phyloP scores from a whole-genome alignment of 495 filamentous ascomycete genomes.

The Entonaema liquescens region DNA sequence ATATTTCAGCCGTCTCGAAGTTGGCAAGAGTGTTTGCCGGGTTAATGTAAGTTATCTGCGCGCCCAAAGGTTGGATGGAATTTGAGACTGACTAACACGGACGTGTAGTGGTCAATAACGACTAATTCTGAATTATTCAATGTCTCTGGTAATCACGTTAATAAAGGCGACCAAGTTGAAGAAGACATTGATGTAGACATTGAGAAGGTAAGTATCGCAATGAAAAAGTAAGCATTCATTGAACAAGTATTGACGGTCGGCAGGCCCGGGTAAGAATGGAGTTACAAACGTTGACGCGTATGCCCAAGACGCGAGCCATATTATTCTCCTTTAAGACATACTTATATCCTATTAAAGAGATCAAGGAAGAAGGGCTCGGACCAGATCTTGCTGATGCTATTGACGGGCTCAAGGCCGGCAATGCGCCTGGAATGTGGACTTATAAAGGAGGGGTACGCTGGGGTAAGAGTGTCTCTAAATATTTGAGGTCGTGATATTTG shows the following conservation, averaged over 20 bases:
- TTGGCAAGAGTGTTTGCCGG: constrained; percentile 64
- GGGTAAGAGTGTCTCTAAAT: constrained; percentile 69
- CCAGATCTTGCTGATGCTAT: constrained; percentile 73
- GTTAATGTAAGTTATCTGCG: constrained; percentile 55
- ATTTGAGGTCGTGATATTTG: constrained; percentile 55
- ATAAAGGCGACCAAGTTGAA: constrained; percentile 52
- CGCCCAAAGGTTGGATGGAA: neutral
- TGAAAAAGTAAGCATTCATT: neutral
- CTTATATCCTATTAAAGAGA: constrained; percentile 69
- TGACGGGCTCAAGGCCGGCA: constrained; percentile 75
- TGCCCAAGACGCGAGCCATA: constrained; percentile 70
- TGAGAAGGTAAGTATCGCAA: constrained; percentile 47
- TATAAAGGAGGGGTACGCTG: constrained; percentile 77
- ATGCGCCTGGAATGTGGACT: constrained; percentile 69
- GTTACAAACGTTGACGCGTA: constrained; percentile 77
- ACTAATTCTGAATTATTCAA: constrained; percentile 65
- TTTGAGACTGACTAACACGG: constrained; percentile 4
- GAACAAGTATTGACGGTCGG: neutral
- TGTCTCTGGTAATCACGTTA: constrained; percentile 60
- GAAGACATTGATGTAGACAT: constrained; percentile 61
- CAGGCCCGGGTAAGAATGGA: constrained; percentile 73
- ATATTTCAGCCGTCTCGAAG: constrained; percentile 69
- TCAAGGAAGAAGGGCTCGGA: constrained; percentile 74
- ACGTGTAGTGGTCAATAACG: constrained; percentile 68
- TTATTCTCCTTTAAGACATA: constrained; percentile 87